Percentiles rank a stretch among this genome's conserved stretches.
Evolutionary conservation across 2,329 filamentous ascomycete species (phyloP).

Genomic region (Calonectria pauciramosa): DNA sequence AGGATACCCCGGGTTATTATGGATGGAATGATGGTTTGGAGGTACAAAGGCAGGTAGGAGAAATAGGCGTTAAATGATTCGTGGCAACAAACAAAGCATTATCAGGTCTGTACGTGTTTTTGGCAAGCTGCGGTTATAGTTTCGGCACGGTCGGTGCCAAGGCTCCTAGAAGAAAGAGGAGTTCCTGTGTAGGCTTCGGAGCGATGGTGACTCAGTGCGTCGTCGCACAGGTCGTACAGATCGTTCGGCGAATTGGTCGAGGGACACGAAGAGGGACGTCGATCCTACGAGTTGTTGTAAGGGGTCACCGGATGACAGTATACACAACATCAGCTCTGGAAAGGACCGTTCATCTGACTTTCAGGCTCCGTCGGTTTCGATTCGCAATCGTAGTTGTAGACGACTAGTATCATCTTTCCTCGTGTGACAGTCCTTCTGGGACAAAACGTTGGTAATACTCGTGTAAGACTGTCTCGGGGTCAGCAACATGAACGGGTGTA

Average conservation of each 20-base stretch:
- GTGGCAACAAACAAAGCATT: background rate
- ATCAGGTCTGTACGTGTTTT: background rate
- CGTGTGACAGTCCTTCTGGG: too few species aligned
- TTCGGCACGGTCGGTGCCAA: too few species aligned
- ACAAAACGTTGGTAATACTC: background rate
- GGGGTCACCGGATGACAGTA: background rate
- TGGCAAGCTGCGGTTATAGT: too few species aligned
- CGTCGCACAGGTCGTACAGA: background rate
- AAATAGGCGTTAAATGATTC: background rate
- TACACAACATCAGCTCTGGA: background rate
- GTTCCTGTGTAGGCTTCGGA: background rate
- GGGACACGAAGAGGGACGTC: background rate
- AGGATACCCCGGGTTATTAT: slow-evolving; percentile 3
- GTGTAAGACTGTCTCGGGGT: background rate
- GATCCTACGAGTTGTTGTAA: background rate
- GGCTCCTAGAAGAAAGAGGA: too few species aligned
- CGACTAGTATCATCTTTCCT: background rate
- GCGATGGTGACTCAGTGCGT: background rate
- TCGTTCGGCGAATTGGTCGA: background rate
- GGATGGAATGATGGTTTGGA: background rate
- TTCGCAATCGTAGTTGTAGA: background rate
- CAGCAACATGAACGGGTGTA: background rate
- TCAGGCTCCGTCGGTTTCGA: background rate
- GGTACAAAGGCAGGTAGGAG: background rate
- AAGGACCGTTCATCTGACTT: background rate